Percentiles rank a stretch among this genome's conserved stretches.
phyloP scores from a whole-genome alignment of 441 rosid species.

The Raphanus hybrid region DNA sequence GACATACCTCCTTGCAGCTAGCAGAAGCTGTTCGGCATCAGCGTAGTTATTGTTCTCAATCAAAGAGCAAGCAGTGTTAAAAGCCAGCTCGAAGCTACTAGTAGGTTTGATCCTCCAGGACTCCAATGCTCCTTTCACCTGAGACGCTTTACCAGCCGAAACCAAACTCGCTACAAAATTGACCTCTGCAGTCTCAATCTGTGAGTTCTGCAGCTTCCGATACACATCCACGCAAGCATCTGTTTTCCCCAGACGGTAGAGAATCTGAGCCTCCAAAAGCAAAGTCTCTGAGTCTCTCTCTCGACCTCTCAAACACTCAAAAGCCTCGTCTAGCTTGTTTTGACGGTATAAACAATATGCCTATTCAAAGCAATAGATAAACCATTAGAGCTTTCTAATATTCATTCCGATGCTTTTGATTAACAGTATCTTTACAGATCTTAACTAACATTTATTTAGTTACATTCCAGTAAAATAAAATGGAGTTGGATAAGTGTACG shows the following conservation, averaged over 20 bases:
- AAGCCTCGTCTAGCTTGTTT: slow-evolving; percentile 83
- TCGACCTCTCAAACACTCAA: slow-evolving; percentile 55
- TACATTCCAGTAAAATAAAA: neutral
- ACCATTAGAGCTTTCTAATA: neutral
- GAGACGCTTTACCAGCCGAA: slow-evolving; percentile 77
- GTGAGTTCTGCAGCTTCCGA: slow-evolving; percentile 62
- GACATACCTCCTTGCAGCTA: slow-evolving; percentile 74
- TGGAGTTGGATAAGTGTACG: neutral
- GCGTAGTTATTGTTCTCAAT: slow-evolving; percentile 60
- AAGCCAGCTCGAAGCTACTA: slow-evolving; percentile 79
- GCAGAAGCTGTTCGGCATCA: slow-evolving; percentile 87
- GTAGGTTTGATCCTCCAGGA: slow-evolving; percentile 67
- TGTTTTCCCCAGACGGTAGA: slow-evolving; percentile 74
- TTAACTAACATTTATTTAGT: neutral
- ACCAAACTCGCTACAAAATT: slow-evolving; percentile 76
- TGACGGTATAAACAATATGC: slow-evolving; percentile 92
- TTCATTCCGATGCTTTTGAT: neutral
- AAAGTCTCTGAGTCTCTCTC: slow-evolving; percentile 57
- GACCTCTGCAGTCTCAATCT: slow-evolving; percentile 64
- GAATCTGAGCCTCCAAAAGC: slow-evolving; percentile 87
- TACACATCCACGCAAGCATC: slow-evolving; percentile 74
- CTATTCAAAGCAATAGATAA: slow-evolving; percentile 37
- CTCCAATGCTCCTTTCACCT: slow-evolving; percentile 72
- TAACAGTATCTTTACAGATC: neutral
- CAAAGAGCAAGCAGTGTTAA: slow-evolving; percentile 82